These are phyloP conservation scores for Saprolegnia diclina DNA, from an alignment of 352 stramenopile genomes.

Conservation along the genomic window DNA sequence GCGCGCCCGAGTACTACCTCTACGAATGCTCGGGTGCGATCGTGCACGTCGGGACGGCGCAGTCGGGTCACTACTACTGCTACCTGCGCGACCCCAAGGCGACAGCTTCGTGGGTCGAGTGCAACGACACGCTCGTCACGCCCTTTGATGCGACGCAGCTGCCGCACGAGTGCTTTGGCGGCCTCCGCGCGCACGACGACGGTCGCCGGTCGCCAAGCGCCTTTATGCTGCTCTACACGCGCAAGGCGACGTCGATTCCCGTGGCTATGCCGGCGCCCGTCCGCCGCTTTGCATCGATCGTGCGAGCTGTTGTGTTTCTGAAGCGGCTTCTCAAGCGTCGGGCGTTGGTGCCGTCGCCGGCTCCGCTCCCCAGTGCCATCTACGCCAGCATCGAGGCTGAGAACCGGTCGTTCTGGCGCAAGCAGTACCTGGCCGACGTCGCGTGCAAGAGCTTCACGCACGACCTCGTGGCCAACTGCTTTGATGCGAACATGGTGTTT, in stretches of 20 bases:
- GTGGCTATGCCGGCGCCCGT: slow-evolving; percentile 8
- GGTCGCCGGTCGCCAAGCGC: slow-evolving; percentile 80
- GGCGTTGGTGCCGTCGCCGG: not conserved
- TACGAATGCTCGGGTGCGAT: slow-evolving; percentile 85
- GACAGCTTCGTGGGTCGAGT: slow-evolving; percentile 70
- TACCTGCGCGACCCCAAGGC: slow-evolving; percentile 69
- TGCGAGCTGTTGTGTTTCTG: slow-evolving; percentile 24
- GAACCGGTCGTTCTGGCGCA: slow-evolving; percentile 81
- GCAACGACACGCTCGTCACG: slow-evolving; percentile 81
- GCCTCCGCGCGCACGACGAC: slow-evolving; percentile 14
- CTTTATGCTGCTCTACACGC: slow-evolving; percentile 85
- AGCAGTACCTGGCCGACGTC: slow-evolving; percentile 75
- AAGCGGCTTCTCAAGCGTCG: slow-evolving; percentile 1
- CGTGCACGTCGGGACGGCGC: slow-evolving; percentile 81
- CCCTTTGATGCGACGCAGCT: slow-evolving; percentile 67
- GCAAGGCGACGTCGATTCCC: slow-evolving; percentile 41
- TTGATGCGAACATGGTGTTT: slow-evolving; percentile 34
- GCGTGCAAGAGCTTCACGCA: slow-evolving; percentile 77
- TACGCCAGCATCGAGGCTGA: slow-evolving; percentile 69
- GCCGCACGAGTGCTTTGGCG: slow-evolving; percentile 60
- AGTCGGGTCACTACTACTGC: slow-evolving; percentile 88
- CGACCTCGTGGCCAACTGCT: slow-evolving; percentile 57
- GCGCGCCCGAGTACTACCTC: slow-evolving; percentile 70
- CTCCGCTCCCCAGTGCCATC: slow-evolving; percentile 47
- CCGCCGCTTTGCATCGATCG: not conserved